These are phyloP conservation scores for Coemansia sp. DNA, from an alignment of 192 early-diverging fungal species.

Conservation along the genomic window DNA sequence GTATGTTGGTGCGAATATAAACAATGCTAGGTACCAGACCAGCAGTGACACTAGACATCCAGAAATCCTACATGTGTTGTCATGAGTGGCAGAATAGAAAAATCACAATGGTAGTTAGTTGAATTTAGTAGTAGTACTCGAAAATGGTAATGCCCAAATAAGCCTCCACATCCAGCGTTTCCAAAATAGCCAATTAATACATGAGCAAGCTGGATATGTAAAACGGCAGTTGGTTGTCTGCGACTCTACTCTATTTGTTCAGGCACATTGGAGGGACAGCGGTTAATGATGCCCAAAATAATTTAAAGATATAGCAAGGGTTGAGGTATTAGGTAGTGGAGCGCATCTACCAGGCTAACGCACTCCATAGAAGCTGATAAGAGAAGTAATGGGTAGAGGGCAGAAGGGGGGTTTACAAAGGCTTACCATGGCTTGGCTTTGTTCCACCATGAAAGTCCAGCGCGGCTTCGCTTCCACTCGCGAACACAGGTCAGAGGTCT, in stretches of 20 bases:
- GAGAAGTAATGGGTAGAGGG: neutral
- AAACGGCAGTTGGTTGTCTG: too few species aligned
- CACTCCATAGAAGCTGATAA: neutral
- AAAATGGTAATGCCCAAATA: too few species aligned
- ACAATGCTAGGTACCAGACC: slow-evolving; percentile 25
- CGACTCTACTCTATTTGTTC: too few species aligned
- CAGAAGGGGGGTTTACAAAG: neutral
- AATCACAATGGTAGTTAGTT: neutral
- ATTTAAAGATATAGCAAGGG: neutral
- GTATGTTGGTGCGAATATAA: slow-evolving; percentile 12
- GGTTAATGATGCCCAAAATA: neutral
- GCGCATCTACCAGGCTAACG: slow-evolving; percentile 4
- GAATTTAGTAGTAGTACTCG: neutral
- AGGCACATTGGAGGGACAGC: neutral
- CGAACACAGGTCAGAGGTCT: slow-evolving; percentile 47
- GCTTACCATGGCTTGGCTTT: slow-evolving; percentile 47
- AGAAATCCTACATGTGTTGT: slow-evolving; percentile 11
- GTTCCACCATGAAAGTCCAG: slow-evolving; percentile 45
- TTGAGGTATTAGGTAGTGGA: neutral
- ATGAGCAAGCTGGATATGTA: neutral
- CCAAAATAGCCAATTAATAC: too few species aligned
- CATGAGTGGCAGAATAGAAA: neutral
- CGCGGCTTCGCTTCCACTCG: slow-evolving; percentile 42
- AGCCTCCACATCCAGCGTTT: too few species aligned
- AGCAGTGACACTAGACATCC: slow-evolving; percentile 13